A percentile compares a stretch with the other conserved stretches of the same genome.
Evolutionary conservation across 106 monocot species (phyloP).

Genomic region (Gastrodia elata): DNA sequence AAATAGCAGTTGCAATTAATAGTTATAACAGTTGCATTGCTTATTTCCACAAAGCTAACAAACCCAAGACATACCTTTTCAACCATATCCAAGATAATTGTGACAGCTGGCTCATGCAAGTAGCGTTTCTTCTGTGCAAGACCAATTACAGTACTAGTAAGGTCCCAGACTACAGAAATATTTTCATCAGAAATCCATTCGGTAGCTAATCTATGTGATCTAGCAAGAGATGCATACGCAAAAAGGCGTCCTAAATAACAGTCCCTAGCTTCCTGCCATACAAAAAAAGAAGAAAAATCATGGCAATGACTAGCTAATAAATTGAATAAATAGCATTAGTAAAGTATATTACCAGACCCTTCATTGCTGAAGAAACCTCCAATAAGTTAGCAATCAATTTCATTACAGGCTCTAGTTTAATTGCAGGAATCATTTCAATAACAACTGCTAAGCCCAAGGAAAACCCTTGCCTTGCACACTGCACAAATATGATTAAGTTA

Average conservation of each 20-base stretch:
- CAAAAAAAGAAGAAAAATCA: not conserved
- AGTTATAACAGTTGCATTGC: not conserved
- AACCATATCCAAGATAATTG: conserved; percentile 55
- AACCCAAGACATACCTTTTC: conserved; percentile 34
- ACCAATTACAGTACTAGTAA: conserved; percentile 34
- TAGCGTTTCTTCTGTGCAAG: conserved; percentile 83
- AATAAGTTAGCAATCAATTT: conserved; percentile 55
- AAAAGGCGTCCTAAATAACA: conserved; percentile 76
- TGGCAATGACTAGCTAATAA: not conserved
- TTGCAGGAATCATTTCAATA: conserved; percentile 29
- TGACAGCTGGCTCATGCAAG: conserved; percentile 69
- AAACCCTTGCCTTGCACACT: conserved; percentile 98
- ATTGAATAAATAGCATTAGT: not conserved
- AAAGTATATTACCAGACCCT: conserved; percentile 65
- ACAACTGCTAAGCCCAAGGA: conserved; percentile 65
- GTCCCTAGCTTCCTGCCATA: conserved; percentile 75
- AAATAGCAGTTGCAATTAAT: not conserved
- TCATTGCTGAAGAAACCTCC: conserved; percentile 63
- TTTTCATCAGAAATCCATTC: conserved; percentile 36
- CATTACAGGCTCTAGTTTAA: conserved; percentile 50
- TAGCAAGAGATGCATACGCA: conserved; percentile 79
- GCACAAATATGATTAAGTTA: conserved; percentile 8
- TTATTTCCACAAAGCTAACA: not conserved
- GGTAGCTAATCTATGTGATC: conserved; percentile 53
- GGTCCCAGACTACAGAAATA: conserved; percentile 43